A percentile compares a stretch with the other conserved stretches of the same genome.
Evolutionary conservation across 345 rosid genomes (phyloP).

Genomic region (Carallia pectinifolia): DNA sequence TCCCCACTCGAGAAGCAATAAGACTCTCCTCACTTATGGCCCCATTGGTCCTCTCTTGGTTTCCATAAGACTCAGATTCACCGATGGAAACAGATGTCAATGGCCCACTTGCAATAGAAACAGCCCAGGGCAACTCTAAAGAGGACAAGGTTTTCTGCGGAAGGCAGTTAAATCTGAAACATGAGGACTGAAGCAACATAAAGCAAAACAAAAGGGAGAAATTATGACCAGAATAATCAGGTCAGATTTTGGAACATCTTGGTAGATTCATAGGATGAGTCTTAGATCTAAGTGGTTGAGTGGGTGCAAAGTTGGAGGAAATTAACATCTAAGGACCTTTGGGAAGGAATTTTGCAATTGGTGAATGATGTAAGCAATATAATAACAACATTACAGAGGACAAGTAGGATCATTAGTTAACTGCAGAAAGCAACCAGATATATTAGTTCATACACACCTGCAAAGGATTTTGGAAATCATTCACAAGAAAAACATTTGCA

Average conservation of each 20-base stretch:
- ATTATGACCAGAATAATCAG: not conserved
- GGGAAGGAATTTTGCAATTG: conserved; percentile 1
- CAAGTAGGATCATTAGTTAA: not conserved
- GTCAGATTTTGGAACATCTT: not conserved
- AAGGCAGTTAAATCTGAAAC: conserved; percentile 24
- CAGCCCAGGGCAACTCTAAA: conserved; percentile 83
- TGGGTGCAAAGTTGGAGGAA: not conserved
- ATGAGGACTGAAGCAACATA: not conserved
- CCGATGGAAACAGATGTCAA: conserved; percentile 28
- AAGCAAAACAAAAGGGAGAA: not conserved
- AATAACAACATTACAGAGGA: not conserved
- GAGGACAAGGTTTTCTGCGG: conserved; percentile 84
- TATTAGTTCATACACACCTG: conserved; percentile 52
- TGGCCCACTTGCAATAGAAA: conserved; percentile 58
- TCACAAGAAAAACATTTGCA: conserved; percentile 86
- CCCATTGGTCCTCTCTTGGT: conserved; percentile 45
- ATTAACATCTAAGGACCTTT: conserved; percentile 6
- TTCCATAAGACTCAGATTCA: conserved; percentile 42
- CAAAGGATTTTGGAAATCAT: conserved; percentile 82
- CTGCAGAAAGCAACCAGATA: not conserved
- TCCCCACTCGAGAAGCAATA: conserved; percentile 44
- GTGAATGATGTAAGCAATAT: not conserved
- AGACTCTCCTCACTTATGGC: conserved; percentile 30
- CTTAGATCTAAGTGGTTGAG: not conserved
- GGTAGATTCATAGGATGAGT: not conserved